Conservation (phyloP, 176 grass and related monocot species). For the Poa annua region DNA sequence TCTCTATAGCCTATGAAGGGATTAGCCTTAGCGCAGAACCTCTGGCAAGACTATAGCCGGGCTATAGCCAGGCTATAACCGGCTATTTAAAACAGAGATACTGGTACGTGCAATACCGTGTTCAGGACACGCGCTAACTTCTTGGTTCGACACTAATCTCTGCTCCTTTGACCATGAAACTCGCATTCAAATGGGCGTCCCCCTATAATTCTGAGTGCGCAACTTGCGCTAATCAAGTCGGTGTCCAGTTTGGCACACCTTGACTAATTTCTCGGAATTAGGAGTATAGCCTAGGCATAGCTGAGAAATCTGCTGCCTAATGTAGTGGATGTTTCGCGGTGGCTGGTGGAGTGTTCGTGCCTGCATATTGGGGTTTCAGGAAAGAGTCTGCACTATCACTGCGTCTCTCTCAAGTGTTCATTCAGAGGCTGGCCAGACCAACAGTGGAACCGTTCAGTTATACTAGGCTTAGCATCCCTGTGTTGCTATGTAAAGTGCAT, state of each 20-base stretch:
- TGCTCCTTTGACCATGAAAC: constrained; percentile 38
- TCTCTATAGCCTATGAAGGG: too few species aligned
- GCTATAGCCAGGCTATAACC: too few species aligned
- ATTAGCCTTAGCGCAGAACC: too few species aligned
- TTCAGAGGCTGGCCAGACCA: neutral
- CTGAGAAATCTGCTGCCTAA: constrained; percentile 8
- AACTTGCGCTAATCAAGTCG: neutral
- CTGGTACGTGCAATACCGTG: neutral
- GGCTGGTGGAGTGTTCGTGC: neutral
- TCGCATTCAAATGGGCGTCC: too few species aligned
- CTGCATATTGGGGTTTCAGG: neutral
- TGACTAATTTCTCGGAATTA: neutral
- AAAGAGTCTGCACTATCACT: neutral
- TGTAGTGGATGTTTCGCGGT: neutral
- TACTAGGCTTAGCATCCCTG: too few species aligned
- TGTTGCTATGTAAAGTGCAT: too few species aligned
- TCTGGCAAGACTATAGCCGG: too few species aligned
- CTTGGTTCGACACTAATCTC: constrained; percentile 32
- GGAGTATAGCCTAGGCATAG: neutral
- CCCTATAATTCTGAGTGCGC: too few species aligned
- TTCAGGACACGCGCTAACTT: constrained; percentile 2
- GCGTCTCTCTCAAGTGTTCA: neutral
- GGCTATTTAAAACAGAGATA: too few species aligned
- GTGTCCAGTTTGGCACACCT: constrained; percentile 29
- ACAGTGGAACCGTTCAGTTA: neutral